phyloP scores from a whole-genome alignment of 1,139 yeast species.

The Pichia sp. region DNA sequence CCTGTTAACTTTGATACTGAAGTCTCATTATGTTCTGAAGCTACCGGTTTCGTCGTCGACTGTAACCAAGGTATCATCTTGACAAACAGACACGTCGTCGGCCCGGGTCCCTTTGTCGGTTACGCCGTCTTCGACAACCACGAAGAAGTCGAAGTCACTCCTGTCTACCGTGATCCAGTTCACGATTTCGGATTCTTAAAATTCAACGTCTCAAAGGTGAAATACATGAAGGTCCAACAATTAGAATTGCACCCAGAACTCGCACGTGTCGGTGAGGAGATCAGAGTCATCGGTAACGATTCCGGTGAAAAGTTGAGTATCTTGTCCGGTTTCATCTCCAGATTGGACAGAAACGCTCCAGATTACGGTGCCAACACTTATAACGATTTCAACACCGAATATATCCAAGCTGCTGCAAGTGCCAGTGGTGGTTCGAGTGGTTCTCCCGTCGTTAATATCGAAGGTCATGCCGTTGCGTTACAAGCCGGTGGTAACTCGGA shows the following conservation, averaged over 20 bases:
- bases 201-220: conserved; percentile 69
- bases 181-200: conserved; percentile 83
- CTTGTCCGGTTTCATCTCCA: conserved; percentile 83
- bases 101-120: conserved; percentile 92
- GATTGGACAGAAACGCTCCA: conserved; percentile 93
- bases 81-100: conserved; percentile 93
- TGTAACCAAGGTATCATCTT: conserved; percentile 75
- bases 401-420: conserved; percentile 94
- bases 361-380: conserved; percentile 89
- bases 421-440: conserved; percentile 98
- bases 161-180: conserved; percentile 80
- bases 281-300: conserved; percentile 94
- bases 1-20: conserved; percentile 90
- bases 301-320: conserved; percentile 94
- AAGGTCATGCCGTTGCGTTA: conserved; percentile 85
- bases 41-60: conserved; percentile 96
- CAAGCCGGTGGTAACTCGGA: conserved; percentile 95
- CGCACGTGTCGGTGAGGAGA: conserved; percentile 88
- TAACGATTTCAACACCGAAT: conserved; percentile 93
- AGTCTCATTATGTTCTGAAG: conserved; percentile 77
- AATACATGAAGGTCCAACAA: conserved; percentile 69
- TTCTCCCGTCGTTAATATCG: conserved; percentile 88
- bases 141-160: conserved; percentile 86
- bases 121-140: conserved; percentile 93
- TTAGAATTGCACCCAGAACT: conserved; percentile 74